phyloP scores from a whole-genome alignment of 176 grass and related monocot species.

The Alloteropsis semialata region DNA sequence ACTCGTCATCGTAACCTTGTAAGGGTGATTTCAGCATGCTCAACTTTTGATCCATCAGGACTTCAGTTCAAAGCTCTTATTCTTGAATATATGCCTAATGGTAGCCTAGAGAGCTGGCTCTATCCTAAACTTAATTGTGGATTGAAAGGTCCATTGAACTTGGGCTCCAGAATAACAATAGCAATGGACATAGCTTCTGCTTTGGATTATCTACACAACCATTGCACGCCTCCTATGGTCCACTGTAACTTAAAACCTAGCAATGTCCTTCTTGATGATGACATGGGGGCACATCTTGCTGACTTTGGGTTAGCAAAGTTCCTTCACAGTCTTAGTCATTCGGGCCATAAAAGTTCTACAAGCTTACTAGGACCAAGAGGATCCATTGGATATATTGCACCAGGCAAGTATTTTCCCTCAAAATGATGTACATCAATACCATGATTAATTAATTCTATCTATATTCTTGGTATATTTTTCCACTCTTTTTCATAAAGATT shows the following conservation, averaged over 20 bases:
- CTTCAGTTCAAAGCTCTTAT: conserved; percentile 67
- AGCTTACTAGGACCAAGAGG: conserved; percentile 23
- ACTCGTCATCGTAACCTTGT: conserved; percentile 55
- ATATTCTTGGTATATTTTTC: background rate
- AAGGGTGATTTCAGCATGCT: conserved; percentile 38
- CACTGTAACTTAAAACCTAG: conserved; percentile 60
- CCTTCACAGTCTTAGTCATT: background rate
- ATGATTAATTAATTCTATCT: background rate
- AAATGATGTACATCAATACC: background rate
- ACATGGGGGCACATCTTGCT: conserved; percentile 33
- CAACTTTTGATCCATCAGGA: conserved; percentile 25
- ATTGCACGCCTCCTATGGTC: conserved; percentile 31
- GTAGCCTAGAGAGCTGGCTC: conserved; percentile 52
- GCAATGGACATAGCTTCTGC: conserved; percentile 47
- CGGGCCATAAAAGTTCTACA: background rate
- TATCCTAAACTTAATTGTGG: conserved; percentile 15
- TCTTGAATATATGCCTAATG: conserved; percentile 8
- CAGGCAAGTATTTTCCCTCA: conserved; percentile 8
- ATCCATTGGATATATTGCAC: conserved; percentile 45
- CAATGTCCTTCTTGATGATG: conserved; percentile 46
- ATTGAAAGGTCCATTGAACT: conserved; percentile 9
- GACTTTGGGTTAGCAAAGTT: conserved; percentile 54
- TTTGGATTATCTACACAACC: conserved; percentile 48
- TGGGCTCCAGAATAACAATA: conserved; percentile 42
- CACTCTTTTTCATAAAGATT: background rate